Base-by-base conservation (phyloP, 805 yeast genomes). In the Candida manassasensis region DNA sequence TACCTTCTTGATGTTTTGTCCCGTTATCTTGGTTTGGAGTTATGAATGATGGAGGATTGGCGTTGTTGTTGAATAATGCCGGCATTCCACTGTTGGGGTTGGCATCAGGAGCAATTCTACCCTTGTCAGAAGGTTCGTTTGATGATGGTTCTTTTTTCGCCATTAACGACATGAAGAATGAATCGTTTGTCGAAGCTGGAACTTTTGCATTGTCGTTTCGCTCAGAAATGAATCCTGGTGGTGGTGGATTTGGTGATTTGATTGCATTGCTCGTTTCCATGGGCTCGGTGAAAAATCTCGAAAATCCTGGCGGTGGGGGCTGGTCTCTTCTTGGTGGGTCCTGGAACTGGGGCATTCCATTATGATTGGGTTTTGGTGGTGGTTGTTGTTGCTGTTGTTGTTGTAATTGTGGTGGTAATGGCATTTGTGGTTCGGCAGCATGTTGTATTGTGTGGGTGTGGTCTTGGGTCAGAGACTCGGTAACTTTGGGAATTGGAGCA, bases 111-210 rank as follows among this genome's bases (percentile, higher is more conserved):
- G 31, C 11, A 14, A 21, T 33, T 6, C 18, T 25, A 12, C 26
- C 29, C n/a, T n/a, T n/a, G n/a, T n/a, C n/a, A n/a, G n/a, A n/a
- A n/a, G n/a, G n/a, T n/a, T n/a, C n/a, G n/a, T n/a, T n/a, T n/a
- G n/a, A n/a, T n/a, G n/a, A n/a, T 18, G 40, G 29, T 22, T 45
- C 45, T 19, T 56, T 49, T 40, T 67, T 70, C 27, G 63, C 59
- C 42, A 74, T 50, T 36, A 74, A 52, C 4, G 77, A 65, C 56
- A 67, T 60, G 46, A 74, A 70, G 41, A 74, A 74, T 11, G 64
- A 50, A 39, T 71, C 75, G 43, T 63, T 59, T n/a, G 50, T 39
- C 12, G 43, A 26, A 29, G 43, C 17, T 36, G 33, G 33, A 19
- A 13, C 25, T 12, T 9, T 12, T 3, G 33, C 21, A 10, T 6